Percentiles rank a stretch among this genome's conserved stretches.
These are phyloP conservation scores for Didymella glomerata DNA, from an alignment of 2,329 filamentous ascomycete genomes.

Conservation along the genomic window DNA sequence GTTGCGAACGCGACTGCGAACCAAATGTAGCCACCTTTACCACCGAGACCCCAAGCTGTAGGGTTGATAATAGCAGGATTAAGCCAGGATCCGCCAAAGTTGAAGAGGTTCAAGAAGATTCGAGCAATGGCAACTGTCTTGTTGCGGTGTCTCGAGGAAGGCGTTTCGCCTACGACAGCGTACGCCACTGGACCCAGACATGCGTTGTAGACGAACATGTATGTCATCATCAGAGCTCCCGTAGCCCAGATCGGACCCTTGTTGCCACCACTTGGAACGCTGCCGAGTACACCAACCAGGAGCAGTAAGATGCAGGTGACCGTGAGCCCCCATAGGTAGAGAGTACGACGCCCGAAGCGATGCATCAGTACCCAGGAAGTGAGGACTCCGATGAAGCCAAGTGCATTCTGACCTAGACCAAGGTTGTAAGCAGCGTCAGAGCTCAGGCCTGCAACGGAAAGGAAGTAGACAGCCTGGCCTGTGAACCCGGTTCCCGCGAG, in stretches of 20 bases:
- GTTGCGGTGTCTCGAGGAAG: conserved; percentile 80
- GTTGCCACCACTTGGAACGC: conserved; percentile 3
- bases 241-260: conserved; percentile 49
- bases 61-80: conserved; percentile 64
- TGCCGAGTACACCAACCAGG: conserved; percentile 19
- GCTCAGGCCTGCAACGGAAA: conserved; percentile 54
- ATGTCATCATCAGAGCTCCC: conserved; percentile 33
- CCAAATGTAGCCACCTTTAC: conserved; percentile 80
- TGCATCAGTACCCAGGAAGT: conserved; percentile 80
- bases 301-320: conserved; percentile 72
- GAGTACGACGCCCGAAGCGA: conserved; percentile 74
- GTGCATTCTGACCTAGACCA: conserved; percentile 61
- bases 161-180: conserved; percentile 82
- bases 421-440: conserved; percentile 51
- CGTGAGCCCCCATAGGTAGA: conserved; percentile 75
- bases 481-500: conserved; percentile 33
- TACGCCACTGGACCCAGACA: conserved; percentile 88
- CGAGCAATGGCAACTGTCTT: conserved; percentile 76
- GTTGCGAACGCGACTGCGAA: conserved; percentile 77
- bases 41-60: conserved; percentile 80
- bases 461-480: conserved; percentile 54
- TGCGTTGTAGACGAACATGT: conserved; percentile 76
- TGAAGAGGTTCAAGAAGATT: conserved; percentile 73
- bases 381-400: conserved; percentile 69
- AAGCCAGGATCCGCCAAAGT: conserved; percentile 50